Conservation (phyloP, 169 alveolate species). For the Perkinsus olseni region DNA sequence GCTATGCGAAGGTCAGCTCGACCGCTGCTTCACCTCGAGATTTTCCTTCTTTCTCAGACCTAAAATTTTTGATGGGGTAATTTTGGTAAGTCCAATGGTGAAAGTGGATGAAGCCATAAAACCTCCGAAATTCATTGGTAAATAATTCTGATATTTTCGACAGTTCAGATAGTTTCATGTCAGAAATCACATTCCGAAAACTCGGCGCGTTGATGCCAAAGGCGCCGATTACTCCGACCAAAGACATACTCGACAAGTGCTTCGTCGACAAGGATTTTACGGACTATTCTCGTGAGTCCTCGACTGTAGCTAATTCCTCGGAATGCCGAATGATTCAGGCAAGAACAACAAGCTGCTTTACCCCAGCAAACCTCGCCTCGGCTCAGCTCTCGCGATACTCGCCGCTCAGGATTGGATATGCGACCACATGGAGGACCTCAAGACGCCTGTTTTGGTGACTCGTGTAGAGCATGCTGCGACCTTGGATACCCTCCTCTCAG, state of each 20-base stretch:
- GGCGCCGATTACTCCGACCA: neutral
- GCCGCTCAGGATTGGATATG: neutral
- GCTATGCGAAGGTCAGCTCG: neutral
- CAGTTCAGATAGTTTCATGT: neutral
- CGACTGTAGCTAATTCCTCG: neutral
- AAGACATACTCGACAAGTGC: neutral
- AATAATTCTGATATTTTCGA: neutral
- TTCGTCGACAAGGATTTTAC: neutral
- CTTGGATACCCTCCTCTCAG: neutral
- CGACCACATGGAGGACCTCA: neutral
- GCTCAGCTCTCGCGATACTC: neutral
- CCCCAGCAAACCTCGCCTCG: neutral
- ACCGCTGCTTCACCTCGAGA: neutral
- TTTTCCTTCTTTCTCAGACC: neutral
- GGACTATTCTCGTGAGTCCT: neutral
- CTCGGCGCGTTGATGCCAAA: neutral
- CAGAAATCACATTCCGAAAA: neutral
- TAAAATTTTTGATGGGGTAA: neutral
- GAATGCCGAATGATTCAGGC: neutral
- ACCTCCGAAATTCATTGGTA: neutral
- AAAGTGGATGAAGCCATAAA: neutral
- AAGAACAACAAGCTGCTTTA: neutral
- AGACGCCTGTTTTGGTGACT: neutral
- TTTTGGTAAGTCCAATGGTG: neutral
- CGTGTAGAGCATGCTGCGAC: neutral